phyloP scores from a whole-genome alignment of 352 stramenopile species.

The Globisporangium spinosum region DNA sequence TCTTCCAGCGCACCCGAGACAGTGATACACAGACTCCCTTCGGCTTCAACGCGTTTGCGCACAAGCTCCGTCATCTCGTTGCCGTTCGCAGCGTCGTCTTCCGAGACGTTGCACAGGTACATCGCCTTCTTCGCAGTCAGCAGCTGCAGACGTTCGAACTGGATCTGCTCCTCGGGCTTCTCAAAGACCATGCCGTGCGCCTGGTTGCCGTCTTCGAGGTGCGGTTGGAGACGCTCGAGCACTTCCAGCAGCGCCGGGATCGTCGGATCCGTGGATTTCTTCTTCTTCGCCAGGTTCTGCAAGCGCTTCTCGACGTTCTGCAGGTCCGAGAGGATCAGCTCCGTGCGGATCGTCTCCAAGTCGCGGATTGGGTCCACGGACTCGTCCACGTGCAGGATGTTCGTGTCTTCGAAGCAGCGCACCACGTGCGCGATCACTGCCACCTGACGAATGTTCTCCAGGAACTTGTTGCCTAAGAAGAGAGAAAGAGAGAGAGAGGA shows the following conservation, averaged over 20 bases:
- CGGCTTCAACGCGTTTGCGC: slow-evolving; percentile 54
- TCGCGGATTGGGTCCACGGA: slow-evolving; percentile 95
- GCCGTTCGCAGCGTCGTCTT: slow-evolving; percentile 90
- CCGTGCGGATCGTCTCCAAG: slow-evolving; percentile 96
- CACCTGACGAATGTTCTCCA: slow-evolving; percentile 85
- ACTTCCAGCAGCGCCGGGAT: slow-evolving; percentile 51
- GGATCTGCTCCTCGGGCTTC: slow-evolving; percentile 81
- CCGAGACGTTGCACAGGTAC: slow-evolving; percentile 97
- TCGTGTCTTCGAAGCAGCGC: slow-evolving; percentile 97
- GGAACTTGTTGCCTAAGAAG: slow-evolving; percentile 70
- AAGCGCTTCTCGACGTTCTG: slow-evolving; percentile 75
- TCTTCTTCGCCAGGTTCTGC: slow-evolving; percentile 70
- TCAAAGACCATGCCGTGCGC: slow-evolving; percentile 52
- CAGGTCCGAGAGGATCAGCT: slow-evolving; percentile 92
- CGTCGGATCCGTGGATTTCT: slow-evolving; percentile 63
- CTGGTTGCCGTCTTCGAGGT: slow-evolving; percentile 86
- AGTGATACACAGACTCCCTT: slow-evolving; percentile 66
- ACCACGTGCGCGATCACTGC: slow-evolving; percentile 89
- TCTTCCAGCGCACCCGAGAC: slow-evolving; percentile 80
- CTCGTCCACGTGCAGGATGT: slow-evolving; percentile 97
- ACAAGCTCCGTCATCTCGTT: slow-evolving; percentile 92
- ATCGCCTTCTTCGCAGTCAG: slow-evolving; percentile 94
- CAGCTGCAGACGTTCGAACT: slow-evolving; percentile 80
- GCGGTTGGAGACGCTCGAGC: slow-evolving; percentile 50
- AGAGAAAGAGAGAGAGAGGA: background rate